Evolutionary conservation across 805 yeast species (phyloP), one percentile per base, ranked within the genome.

Genomic region (Myxozyma monticola): DNA sequence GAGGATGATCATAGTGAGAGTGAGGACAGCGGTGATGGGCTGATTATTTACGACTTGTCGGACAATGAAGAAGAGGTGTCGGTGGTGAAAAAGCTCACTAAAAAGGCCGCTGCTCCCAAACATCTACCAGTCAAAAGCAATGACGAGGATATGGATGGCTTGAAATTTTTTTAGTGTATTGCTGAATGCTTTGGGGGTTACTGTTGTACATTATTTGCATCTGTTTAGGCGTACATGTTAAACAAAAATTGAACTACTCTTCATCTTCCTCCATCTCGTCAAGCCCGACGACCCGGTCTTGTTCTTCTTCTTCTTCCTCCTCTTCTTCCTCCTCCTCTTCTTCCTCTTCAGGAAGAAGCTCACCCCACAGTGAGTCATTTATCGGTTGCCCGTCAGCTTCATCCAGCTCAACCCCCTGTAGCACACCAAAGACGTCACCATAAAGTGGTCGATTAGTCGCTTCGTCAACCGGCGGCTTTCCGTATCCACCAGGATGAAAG

Each of bases 401-500:
- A 36, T 45, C 51, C 29, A 42, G 45, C 14, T 42, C 17, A 25
- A 36, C 31, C 9, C 22, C 9, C 47, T 53, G 47, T 26, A 46
- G 26, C 12, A 56, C 58, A 5, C 64, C 67, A 46, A 62, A 65
- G 10, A 65, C 68, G 30, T 68, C 71, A 1, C 71, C 70, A 49
- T 68, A 68, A 5, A 68, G 42, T 6, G 71, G 72, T 15, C 59
- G 51, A 24, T 67, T 67, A 4, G 54, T 49, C 18, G 57, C 44
- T 29, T 64, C 68, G 40, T 69, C 71, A 22, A 63, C 48, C 2
- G 72, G 72, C 14, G 72, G 71, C 34, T 60, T 56, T 5, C 73
- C 73, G 52, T 63, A 69, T n/a, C 71, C 71, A 24, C 73, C 73
- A 5, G 71, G 71, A 31, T 66, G 69, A 45, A 62, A 68, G 2